Evolutionary conservation across 1,284 basidiomycete genomes (phyloP).

Genomic region (Lentinus polychrous): DNA sequence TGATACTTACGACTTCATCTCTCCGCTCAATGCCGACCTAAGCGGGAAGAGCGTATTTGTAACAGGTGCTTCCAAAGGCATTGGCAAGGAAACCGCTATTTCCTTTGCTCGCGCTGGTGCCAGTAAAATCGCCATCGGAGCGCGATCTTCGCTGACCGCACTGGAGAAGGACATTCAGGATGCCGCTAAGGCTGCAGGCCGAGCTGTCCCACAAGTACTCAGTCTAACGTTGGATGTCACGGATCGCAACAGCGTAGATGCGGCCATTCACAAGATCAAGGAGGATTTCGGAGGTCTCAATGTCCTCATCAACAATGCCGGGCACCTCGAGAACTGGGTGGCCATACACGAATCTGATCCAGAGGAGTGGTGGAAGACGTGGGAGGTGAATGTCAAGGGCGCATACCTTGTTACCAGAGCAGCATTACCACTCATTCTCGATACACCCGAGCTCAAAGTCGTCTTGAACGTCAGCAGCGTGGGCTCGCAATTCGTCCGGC

Average conservation of each 20-base stretch:
- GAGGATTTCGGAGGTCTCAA: constrained; percentile 2
- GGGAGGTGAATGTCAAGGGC: constrained; percentile 8
- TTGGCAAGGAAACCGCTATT: constrained; percentile 9
- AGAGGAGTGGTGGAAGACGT: constrained; percentile 9
- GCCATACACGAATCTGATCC: constrained; percentile 11
- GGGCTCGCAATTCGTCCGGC: background rate
- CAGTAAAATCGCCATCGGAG: constrained; percentile 5
- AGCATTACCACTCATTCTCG: constrained; percentile 6
- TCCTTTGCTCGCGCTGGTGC: constrained; percentile 9
- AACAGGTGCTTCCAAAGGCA: constrained; percentile 7
- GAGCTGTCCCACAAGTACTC: constrained; percentile 4
- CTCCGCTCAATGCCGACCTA: background rate
- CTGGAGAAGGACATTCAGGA: background rate
- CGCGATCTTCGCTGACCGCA: background rate
- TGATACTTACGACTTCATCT: constrained; percentile 1
- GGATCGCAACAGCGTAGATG: constrained; percentile 3
- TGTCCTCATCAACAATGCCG: constrained; percentile 9
- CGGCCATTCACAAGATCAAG: constrained; percentile 5
- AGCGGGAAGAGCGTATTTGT: constrained; percentile 4
- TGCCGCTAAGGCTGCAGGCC: constrained; percentile 4
- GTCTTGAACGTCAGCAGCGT: constrained; percentile 3
- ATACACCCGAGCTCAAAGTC: constrained; percentile 1
- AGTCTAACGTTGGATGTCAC: constrained; percentile 2
- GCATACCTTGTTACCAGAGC: constrained; percentile 7
- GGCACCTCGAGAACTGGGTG: constrained; percentile 7